A percentile compares a stretch with the other conserved stretches of the same genome.
Evolutionary conservation across 1,139 yeast species (phyloP).

Genomic region (Yamadazyma jaroonii): DNA sequence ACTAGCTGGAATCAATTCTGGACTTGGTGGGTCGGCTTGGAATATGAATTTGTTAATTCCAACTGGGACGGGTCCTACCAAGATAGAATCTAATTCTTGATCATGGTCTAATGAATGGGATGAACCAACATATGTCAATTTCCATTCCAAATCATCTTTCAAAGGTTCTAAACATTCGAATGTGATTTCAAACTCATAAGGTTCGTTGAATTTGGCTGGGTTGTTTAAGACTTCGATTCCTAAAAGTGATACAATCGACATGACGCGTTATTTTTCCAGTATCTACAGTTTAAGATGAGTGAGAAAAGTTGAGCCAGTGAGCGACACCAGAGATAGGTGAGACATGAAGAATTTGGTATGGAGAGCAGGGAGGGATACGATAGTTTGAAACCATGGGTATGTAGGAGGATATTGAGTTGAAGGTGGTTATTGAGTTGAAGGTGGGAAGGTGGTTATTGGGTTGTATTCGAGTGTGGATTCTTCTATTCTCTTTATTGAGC

Average conservation of each 20-base stretch:
- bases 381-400: too few species aligned
- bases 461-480: too few species aligned
- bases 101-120: conserved; percentile 92
- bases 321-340: too few species aligned
- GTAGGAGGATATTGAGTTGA: too few species aligned
- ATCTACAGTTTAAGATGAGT: neutral
- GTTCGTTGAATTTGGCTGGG: conserved; percentile 91
- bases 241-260: conserved; percentile 92
- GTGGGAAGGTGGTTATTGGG: too few species aligned
- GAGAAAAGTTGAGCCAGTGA: neutral
- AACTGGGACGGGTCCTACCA: conserved; percentile 98
- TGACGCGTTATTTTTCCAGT: conserved; percentile 20
- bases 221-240: conserved; percentile 92
- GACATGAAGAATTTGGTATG: too few species aligned
- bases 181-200: conserved; percentile 95
- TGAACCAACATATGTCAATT: conserved; percentile 92
- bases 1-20: conserved; percentile 92
- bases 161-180: conserved; percentile 94
- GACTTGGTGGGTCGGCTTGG: conserved; percentile 95
- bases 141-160: conserved; percentile 95
- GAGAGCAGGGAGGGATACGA: too few species aligned
- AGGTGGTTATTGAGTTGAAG: too few species aligned
- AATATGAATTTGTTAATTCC: conserved; percentile 92
- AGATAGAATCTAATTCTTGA: conserved; percentile 89
- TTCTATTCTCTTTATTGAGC: too few species aligned